Evolutionary conservation across 2,329 filamentous ascomycete species (phyloP), one percentile per base, ranked within the genome.

Genomic region (Fusarium sacchari): DNA sequence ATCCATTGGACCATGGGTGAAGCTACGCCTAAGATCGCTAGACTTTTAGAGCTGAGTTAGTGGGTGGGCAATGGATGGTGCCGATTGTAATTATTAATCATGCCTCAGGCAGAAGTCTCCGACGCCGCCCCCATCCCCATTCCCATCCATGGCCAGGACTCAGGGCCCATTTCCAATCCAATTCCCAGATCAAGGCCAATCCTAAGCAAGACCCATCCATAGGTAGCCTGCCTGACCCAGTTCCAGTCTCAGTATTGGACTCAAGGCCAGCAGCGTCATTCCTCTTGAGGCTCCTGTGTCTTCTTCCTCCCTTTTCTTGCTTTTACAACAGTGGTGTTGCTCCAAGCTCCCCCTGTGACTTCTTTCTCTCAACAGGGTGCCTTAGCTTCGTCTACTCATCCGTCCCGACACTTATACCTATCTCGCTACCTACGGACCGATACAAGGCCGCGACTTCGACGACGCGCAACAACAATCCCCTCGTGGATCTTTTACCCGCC

Each of bases 101-200:
- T 67, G 73, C 73, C 73, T 75, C 67, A 75, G 73, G 73, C 73
- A 72, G 24, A 60, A 63, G 58, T 10, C 36, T 44, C 70, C 58
- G 56, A 50, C 53, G 60, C 55, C 69, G 64, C 58, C 67, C 76
- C 65, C 69, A 74, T 77, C 73, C 64, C 60, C 60, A 47, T 47
- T 47, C 49, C 50, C 50, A 53, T 39, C 50, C 24, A 67, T 36
- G 60, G 67, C 68, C 68, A 71, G 64, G 69, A 66, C 60, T 69
- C 68, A 71, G 64, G 69, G 68, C 60, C 74, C 75, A 76, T 76
- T 76, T 74, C 72, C 74, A 73, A 60, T 76, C 74, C 69, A 69
- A 74, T 69, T 76, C 67, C 72, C 75, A 75, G 50, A 67, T 44
- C 60, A 65, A 67, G 49, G 46, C 49, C 60, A 67, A 56, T 68